Evolutionary conservation across 345 rosid genomes (phyloP), one percentile per base, ranked within the genome.

Genomic region (Lumnitzera racemosa): DNA sequence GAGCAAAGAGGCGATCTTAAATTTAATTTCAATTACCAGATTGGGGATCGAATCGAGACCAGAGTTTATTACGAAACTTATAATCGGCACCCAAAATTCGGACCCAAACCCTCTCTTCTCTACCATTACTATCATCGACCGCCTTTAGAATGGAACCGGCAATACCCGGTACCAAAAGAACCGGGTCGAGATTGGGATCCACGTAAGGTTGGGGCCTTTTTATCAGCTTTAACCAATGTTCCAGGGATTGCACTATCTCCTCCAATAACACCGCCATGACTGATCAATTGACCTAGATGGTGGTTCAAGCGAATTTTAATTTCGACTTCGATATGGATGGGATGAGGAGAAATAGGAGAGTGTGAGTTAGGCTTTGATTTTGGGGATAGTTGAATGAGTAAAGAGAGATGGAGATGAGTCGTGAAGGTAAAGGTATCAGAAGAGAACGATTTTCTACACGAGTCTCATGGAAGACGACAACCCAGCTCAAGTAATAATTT

Each of bases 41-140:
- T 41, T 84, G 72, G 73, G 98, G 89, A 65, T 91, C 92, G 51
- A 87, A 87, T 3, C 84, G 83, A 61, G 98, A 92, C 98, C 98
- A 92, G 56, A 92, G 89, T 82, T 92, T 92, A 14, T 84, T 81
- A 11, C 96, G 73, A 51, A 74, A 85, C 76, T 76, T 80, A 31
- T 77, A 80, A 70, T 92, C 98, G 0, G 98, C 98, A 16, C 70
- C 78, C 27, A 92, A 70, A 55, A 92, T 87, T 57, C 98, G 86
- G 48, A 89, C 86, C 98, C 98, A 92, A 63, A 92, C 90, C 36
- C 91, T 70, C 60, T 92, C 98, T 41, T 78, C 94, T 17, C 55
- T 75, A 4, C 81, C 84, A 47, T 61, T 77, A 15, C 77, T 72
- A 61, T 55, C 61, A 64, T 89, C 96, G 41, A 92, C 91, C 3